Evolutionary conservation across 495 filamentous ascomycete genomes (phyloP), one percentile per base, ranked within the genome.

Genomic region (Echria macrotheca): DNA sequence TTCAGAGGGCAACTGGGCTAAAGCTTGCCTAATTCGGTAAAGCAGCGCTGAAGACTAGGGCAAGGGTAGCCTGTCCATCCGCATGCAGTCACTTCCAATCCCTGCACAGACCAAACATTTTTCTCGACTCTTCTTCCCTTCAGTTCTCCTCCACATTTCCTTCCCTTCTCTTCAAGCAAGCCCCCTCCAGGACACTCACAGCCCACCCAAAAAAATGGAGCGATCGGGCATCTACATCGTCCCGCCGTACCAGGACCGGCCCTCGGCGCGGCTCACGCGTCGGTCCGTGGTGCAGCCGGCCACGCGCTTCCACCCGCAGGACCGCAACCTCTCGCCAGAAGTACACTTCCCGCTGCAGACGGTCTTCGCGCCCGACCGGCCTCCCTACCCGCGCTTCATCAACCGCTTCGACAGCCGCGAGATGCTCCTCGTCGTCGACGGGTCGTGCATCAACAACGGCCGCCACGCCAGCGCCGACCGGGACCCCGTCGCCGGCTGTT

Each of bases 401-500:
- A 69, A 69, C 49, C 61, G 61, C 19, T 69, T 62, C 52, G 47
- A 69, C 44, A 63, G 57, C 47, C 57, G 53, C 38, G 61, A 73
- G 53, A 63, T 71, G 14, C 61, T 73, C 4, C 60, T 74, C 28
- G 67, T 67, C 41, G 54, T 69, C 19, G 68, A 70, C 49, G 69
- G 70, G 2, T 64, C 66, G 1, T 74, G 69, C 41, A 39, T 66
- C 22, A 57, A 70, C 48, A 73, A 73, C 46, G 63, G 68, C 17
- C 42, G 33, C 29, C 42, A 51, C 48, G 21, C 23, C 9, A 14
- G 15, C 35, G 12, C 36, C n/a, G 17, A 38, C 36, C 31, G 41
- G 11, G 28, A 24, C 11, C 55, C 68, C 9, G 11, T 28, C 6
- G 69, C 39, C 32, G 69, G 69, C n/a, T 70, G 64, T 39, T 61